Evolutionary conservation across 257 asterid species (phyloP), one percentile per base, ranked within the genome.

Genomic region (Petrea volubilis): DNA sequence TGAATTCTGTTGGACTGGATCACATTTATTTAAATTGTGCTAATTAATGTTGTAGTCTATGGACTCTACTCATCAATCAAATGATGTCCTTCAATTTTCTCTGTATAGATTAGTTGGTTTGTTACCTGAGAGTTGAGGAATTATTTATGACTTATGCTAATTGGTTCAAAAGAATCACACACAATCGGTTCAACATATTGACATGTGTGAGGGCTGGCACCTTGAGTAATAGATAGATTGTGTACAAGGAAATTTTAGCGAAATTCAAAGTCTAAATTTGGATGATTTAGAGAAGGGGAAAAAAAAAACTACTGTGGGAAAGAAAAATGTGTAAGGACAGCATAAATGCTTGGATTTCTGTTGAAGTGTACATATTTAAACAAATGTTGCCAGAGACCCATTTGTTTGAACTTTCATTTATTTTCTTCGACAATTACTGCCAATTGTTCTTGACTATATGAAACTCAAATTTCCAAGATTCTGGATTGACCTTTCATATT

Each of bases 401-500:
- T 20, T 27, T 4, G 10, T 31, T 21, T 18, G 27, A 20, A 53
- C 21, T 33, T 72, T 7, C 50, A 17, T 38, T 67, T 31, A 3
- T 36, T 62, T 15, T 60, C 61, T 60, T 24, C n/a, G 13, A 29
- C 34, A 49, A 11, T 28, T 23, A 13, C 10, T 7, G 40, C 38
- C 15, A 23, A 47, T 57, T 75, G 34, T 36, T 58, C 50, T 74
- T 13, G 57, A n/a, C 29, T 28, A 10, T 71, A 44, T 33, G 17
- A 36, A 60, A 55, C 41, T 76, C 24, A 18, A 62, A 53, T 5
- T 60, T 62, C 28, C 58, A 36, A 74, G 64, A 29, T 14, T 47
- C 69, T n/a, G 29, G 23, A 46, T 72, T 82, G 74, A 73, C 67
- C 52, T 56, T 41, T 68, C 33, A 55, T 41, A 46, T 57, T 60